phyloP scores from a whole-genome alignment of 1,284 basidiomycete species.

The Lignosus rhinocerotis region DNA sequence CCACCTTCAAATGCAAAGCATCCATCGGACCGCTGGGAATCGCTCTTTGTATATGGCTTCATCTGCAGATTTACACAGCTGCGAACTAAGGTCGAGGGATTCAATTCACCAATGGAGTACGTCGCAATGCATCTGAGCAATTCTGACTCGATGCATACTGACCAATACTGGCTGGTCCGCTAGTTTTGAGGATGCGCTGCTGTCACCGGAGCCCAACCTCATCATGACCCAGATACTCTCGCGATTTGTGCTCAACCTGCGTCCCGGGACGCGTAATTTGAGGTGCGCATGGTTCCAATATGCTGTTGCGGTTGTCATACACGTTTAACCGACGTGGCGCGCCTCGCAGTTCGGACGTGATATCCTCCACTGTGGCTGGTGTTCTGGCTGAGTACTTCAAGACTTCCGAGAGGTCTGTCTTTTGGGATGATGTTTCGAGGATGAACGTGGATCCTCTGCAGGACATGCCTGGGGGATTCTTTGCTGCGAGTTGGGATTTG shows the following conservation, averaged over 20 bases:
- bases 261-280: constrained; percentile 81
- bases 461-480: constrained; percentile 64
- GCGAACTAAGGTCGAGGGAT: constrained; percentile 69
- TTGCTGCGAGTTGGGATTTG: constrained; percentile 71
- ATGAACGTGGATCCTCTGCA: constrained; percentile 73
- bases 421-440: constrained; percentile 70
- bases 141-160: background rate
- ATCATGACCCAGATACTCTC: constrained; percentile 69
- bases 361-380: constrained; percentile 65
- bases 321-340: constrained; percentile 37
- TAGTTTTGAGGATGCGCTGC: constrained; percentile 76
- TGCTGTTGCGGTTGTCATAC: constrained; percentile 27
- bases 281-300: constrained; percentile 54
- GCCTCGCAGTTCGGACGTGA: constrained; percentile 65
- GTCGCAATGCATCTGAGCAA: constrained; percentile 32
- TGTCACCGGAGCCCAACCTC: constrained; percentile 66
- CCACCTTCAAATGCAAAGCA: constrained; percentile 71
- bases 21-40: constrained; percentile 81
- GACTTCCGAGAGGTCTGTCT: constrained; percentile 68
- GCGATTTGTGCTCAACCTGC: constrained; percentile 75
- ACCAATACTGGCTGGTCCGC: background rate
- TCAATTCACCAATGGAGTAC: constrained; percentile 79
- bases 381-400: constrained; percentile 73
- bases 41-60: constrained; percentile 81
- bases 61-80: constrained; percentile 78